phyloP scores from a whole-genome alignment of 108 stramenopile species.

The Cyclotella distinguenda region DNA sequence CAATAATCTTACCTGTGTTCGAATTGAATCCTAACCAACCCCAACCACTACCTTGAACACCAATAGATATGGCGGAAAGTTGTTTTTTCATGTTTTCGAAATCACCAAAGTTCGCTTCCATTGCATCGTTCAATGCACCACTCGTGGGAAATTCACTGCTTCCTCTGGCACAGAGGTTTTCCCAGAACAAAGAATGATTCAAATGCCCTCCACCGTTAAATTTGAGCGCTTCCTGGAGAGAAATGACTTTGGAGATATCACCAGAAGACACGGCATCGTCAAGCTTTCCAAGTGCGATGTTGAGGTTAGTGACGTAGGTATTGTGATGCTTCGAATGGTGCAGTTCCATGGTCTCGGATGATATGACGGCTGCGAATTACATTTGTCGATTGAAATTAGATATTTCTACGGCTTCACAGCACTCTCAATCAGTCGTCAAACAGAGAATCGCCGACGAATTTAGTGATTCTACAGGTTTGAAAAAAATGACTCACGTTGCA shows the following conservation, averaged over 20 bases:
- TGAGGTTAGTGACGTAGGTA: constrained; percentile 93
- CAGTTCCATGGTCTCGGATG: constrained; percentile 91
- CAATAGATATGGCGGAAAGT: constrained; percentile 77
- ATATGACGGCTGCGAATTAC: constrained; percentile 65
- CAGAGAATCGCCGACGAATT: background rate
- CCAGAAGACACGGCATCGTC: constrained; percentile 72
- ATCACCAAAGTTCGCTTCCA: constrained; percentile 80
- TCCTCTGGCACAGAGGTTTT: constrained; percentile 79
- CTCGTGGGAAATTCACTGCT: constrained; percentile 37
- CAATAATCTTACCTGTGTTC: constrained; percentile 48
- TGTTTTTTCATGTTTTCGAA: constrained; percentile 83
- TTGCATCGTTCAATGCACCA: constrained; percentile 65
- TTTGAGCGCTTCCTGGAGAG: constrained; percentile 82
- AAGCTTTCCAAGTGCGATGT: constrained; percentile 84
- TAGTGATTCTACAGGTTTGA: background rate
- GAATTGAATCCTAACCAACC: constrained; percentile 96
- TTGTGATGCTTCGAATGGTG: constrained; percentile 95
- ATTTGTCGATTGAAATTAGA: background rate
- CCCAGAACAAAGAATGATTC: constrained; percentile 98
- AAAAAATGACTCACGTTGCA: constrained; percentile 63
- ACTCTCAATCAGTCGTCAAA: background rate
- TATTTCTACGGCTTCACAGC: background rate
- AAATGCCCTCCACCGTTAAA: constrained; percentile 99
- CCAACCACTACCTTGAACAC: constrained; percentile 98
- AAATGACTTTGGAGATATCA: constrained; percentile 77